Evolutionary conservation across 2,329 filamentous ascomycete genomes (phyloP).

Genomic region (Emericellopsis cladophorae): DNA sequence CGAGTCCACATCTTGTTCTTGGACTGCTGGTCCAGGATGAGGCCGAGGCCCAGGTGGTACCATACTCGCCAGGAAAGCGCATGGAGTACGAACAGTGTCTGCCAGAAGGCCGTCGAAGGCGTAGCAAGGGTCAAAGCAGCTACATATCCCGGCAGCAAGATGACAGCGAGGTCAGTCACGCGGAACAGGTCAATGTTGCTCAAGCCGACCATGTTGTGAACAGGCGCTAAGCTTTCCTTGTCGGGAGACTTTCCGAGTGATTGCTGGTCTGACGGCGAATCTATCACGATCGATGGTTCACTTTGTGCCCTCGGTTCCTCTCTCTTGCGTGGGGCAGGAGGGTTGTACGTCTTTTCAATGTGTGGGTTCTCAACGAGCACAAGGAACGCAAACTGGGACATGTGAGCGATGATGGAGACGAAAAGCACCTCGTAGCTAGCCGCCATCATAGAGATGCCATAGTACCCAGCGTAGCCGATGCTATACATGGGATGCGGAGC

Average conservation of each 20-base stretch:
- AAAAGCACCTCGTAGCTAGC: slow-evolving; percentile 96
- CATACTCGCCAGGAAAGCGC: slow-evolving; percentile 78
- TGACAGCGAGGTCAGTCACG: slow-evolving; percentile 68
- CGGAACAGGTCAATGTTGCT: slow-evolving; percentile 81
- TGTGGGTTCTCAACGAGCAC: slow-evolving; percentile 90
- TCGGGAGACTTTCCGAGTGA: slow-evolving; percentile 6
- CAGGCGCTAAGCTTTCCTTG: slow-evolving; percentile 42
- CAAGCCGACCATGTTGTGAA: slow-evolving; percentile 75
- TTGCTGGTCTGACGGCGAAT: slow-evolving; percentile 11
- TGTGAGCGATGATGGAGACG: slow-evolving; percentile 90
- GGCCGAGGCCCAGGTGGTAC: slow-evolving; percentile 81
- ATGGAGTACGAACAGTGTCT: slow-evolving; percentile 68
- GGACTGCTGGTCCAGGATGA: slow-evolving; percentile 76
- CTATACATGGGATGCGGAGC: slow-evolving; percentile 98
- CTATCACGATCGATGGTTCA: slow-evolving; percentile 14
- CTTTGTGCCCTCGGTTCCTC: slow-evolving; percentile 19
- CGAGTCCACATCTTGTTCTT: slow-evolving; percentile 89
- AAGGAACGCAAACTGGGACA: slow-evolving; percentile 88
- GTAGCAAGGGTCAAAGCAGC: slow-evolving; percentile 61
- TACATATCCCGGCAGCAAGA: slow-evolving; percentile 67
- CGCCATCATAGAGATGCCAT: slow-evolving; percentile 95
- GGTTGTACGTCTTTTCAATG: slow-evolving; percentile 95
- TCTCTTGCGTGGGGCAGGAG: slow-evolving; percentile 61
- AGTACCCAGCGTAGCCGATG: slow-evolving; percentile 94
- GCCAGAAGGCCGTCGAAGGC: slow-evolving; percentile 62